Percentiles rank a stretch among this genome's conserved stretches.
phyloP scores from a whole-genome alignment of 768 basidiomycete genomes.

The Lactarius evosmus region DNA sequence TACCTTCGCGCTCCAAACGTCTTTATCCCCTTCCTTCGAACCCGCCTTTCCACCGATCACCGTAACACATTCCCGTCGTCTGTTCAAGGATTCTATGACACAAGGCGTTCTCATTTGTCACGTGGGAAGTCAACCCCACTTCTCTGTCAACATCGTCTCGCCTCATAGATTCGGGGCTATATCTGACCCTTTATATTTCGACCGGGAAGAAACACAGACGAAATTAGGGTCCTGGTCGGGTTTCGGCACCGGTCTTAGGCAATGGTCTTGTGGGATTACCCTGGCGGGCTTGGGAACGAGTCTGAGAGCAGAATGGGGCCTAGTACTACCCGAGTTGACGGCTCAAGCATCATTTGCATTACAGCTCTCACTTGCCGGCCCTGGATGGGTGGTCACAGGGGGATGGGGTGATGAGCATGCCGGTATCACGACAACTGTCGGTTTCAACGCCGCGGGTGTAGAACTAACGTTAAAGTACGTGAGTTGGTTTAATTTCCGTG shows the following conservation, averaged over 20 bases:
- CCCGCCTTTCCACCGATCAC: constrained; percentile 25
- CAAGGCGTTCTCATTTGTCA: constrained; percentile 25
- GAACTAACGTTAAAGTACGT: constrained; percentile 57
- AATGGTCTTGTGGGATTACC: constrained; percentile 48
- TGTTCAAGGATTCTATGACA: constrained; percentile 27
- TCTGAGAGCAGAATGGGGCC: constrained; percentile 48
- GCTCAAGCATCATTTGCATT: constrained; percentile 48
- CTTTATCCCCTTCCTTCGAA: constrained; percentile 20
- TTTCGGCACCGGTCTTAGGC: constrained; percentile 44
- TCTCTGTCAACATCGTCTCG: constrained; percentile 24
- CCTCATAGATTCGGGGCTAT: constrained; percentile 13
- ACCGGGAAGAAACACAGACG: constrained; percentile 16
- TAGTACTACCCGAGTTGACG: constrained; percentile 55
- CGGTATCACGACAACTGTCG: constrained; percentile 45
- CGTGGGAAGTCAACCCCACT: constrained; percentile 19
- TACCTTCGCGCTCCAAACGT: constrained; percentile 19
- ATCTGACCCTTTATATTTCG: constrained; percentile 15
- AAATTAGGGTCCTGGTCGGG: constrained; percentile 51
- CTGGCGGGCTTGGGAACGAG: constrained; percentile 48
- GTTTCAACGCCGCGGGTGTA: constrained; percentile 47
- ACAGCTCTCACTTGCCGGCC: constrained; percentile 47
- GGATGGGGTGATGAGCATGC: constrained; percentile 48
- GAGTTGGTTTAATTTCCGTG: constrained; percentile 23
- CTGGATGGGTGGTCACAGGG: constrained; percentile 43
- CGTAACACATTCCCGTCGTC: constrained; percentile 26